Conservation (phyloP, 2,329 filamentous ascomycete genomes). For the Endoconidiophora laricicola region DNA sequence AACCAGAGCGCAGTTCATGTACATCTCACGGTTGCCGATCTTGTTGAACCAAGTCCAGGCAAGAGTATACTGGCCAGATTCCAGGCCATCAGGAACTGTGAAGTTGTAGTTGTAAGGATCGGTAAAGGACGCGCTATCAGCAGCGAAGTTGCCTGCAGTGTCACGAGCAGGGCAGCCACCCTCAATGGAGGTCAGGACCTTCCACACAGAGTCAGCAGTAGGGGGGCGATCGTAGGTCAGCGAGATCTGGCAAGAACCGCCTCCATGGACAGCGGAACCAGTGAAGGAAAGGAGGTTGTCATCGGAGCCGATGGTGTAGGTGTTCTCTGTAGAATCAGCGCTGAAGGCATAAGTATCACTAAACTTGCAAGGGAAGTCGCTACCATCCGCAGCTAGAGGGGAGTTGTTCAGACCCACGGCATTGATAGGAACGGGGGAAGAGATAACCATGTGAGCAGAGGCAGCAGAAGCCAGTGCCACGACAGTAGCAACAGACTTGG, state of each 20-base stretch:
- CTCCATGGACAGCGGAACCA: constrained; percentile 67
- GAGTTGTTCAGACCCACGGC: constrained; percentile 31
- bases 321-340: constrained; percentile 26
- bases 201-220: constrained; percentile 53
- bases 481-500: constrained; percentile 29
- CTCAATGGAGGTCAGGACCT: constrained; percentile 76
- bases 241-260: constrained; percentile 80
- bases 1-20: constrained; percentile 87
- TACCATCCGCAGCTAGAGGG: constrained; percentile 44
- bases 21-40: constrained; percentile 84
- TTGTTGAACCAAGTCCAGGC: constrained; percentile 96
- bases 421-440: constrained; percentile 46
- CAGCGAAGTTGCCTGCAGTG: constrained; percentile 37
- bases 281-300: constrained; percentile 44
- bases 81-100: constrained; percentile 53
- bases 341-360: constrained; percentile 20
- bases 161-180: constrained; percentile 63
- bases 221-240: constrained; percentile 64
- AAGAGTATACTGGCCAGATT: constrained; percentile 60
- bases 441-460: constrained; percentile 64
- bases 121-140: constrained; percentile 24
- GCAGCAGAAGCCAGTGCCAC: constrained; percentile 41
- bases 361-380: constrained; percentile 72
- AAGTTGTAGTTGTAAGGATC: constrained; percentile 48
- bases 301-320: constrained; percentile 44